Conservation (phyloP, 495 filamentous ascomycete genomes). For the Aspergillus nanangensis region DNA sequence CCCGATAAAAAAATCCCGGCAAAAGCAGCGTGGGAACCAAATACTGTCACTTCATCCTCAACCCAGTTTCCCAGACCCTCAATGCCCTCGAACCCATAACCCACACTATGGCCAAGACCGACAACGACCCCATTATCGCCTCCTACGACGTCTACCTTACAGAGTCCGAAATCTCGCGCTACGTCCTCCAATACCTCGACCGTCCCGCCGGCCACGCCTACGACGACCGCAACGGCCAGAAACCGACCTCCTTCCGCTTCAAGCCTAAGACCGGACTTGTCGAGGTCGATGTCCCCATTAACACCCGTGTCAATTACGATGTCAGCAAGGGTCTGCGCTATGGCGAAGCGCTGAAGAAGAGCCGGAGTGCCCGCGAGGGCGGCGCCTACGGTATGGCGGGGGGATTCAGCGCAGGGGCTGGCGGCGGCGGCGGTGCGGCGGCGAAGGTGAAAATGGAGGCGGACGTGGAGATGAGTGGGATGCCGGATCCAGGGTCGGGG, state of each 20-base stretch:
- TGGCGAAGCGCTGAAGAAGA: slow-evolving; percentile 61
- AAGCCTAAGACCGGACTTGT: slow-evolving; percentile 65
- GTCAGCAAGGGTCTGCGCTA: slow-evolving; percentile 58
- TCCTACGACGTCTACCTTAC: slow-evolving; percentile 62
- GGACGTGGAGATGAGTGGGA: slow-evolving; percentile 35
- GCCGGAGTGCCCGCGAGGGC: slow-evolving; percentile 46
- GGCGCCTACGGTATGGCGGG: slow-evolving; percentile 56
- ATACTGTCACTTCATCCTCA: no score
- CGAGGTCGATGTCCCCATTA: slow-evolving; percentile 70
- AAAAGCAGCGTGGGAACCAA: no score
- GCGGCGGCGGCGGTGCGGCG: slow-evolving; percentile 2
- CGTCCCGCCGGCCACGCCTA: slow-evolving; percentile 48
- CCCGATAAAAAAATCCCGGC: no score
- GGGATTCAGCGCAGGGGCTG: slow-evolving; percentile 46
- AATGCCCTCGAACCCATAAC: not conserved
- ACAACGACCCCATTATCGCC: slow-evolving; percentile 52
- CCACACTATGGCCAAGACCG: slow-evolving; percentile 18
- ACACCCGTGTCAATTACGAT: slow-evolving; percentile 59
- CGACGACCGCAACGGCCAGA: slow-evolving; percentile 44
- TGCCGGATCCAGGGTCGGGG: slow-evolving; percentile 28
- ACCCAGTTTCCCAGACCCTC: not conserved
- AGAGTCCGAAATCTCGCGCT: slow-evolving; percentile 43
- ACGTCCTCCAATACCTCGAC: slow-evolving; percentile 69
- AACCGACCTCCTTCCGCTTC: slow-evolving; percentile 58
- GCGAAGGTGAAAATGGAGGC: slow-evolving; percentile 27